These are phyloP conservation scores for Tylopilus plumbeoviolaceoides DNA, from an alignment of 768 basidiomycete genomes.

Conservation along the genomic window DNA sequence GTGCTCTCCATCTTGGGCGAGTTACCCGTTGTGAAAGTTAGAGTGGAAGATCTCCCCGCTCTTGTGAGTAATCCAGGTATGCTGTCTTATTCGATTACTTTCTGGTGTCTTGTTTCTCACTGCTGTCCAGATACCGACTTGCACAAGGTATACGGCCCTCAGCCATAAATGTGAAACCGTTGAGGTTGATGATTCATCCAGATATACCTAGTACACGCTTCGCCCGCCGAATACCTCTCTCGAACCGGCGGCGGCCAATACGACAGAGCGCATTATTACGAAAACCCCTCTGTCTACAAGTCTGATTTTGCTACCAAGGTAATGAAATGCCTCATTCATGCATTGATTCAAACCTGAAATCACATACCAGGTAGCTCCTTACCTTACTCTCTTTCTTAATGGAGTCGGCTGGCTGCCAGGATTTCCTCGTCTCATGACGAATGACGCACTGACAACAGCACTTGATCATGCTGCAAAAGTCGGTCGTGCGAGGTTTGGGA, in stretches of 20 bases:
- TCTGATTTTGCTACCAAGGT: conserved; percentile 72
- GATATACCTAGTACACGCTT: conserved; percentile 76
- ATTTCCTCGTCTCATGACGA: conserved; percentile 79
- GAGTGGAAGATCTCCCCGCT: conserved; percentile 50
- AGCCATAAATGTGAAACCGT: not conserved
- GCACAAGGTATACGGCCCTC: conserved; percentile 42
- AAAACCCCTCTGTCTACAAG: conserved; percentile 57
- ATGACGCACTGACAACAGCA: conserved; percentile 50
- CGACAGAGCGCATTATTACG: conserved; percentile 67
- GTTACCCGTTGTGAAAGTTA: conserved; percentile 60
- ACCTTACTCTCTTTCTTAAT: conserved; percentile 80
- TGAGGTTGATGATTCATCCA: conserved; percentile 23
- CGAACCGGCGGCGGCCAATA: conserved; percentile 55
- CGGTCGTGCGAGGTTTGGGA: conserved; percentile 56
- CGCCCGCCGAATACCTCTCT: conserved; percentile 65
- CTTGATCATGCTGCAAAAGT: conserved; percentile 46
- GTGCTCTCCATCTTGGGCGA: conserved; percentile 68
- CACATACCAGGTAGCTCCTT: conserved; percentile 68
- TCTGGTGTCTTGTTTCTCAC: conserved; percentile 1
- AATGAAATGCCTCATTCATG: conserved; percentile 1
- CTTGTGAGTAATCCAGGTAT: conserved; percentile 53
- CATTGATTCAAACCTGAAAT: not conserved
- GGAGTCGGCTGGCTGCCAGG: conserved; percentile 79
- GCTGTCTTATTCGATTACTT: conserved; percentile 6
- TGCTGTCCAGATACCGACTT: conserved; percentile 45